These are phyloP conservation scores for Phyllostachys edulis DNA, from an alignment of 176 grass and related monocot species.

Conservation along the genomic window DNA sequence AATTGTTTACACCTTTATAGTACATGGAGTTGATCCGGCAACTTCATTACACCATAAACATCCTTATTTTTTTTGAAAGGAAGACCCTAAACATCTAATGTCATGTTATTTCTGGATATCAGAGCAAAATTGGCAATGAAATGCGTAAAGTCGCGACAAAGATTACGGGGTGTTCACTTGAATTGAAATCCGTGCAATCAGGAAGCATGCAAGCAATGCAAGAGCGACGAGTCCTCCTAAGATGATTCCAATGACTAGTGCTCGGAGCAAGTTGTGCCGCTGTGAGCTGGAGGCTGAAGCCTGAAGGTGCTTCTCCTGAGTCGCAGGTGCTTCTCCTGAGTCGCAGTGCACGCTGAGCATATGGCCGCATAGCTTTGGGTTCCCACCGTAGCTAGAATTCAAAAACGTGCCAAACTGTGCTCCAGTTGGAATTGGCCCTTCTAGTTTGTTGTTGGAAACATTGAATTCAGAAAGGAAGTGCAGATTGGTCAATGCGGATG, in stretches of 20 bases:
- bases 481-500: slow-evolving; percentile 36
- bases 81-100: not conserved
- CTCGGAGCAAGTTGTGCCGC: not conserved
- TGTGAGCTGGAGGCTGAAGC: not conserved
- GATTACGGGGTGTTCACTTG: not conserved
- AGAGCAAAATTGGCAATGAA: too few species aligned
- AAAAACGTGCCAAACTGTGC: slow-evolving; percentile 66
- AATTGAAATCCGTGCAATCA: not conserved
- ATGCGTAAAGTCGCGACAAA: too few species aligned
- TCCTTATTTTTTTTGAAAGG: too few species aligned
- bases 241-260: not conserved
- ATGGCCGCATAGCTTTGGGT: slow-evolving; percentile 58
- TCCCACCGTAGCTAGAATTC: slow-evolving; percentile 59
- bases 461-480: slow-evolving; percentile 65
- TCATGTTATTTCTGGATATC: not conserved
- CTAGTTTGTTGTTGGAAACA: slow-evolving; percentile 65
- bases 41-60: not conserved
- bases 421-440: slow-evolving; percentile 56
- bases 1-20: not conserved
- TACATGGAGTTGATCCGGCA: not conserved
- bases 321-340: not conserved
- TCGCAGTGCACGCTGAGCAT: slow-evolving; percentile 32
- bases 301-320: not conserved
- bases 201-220: slow-evolving; percentile 26
- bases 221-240: not conserved